Evolutionary conservation across 805 yeast species (phyloP).

Genomic region (Kodamaea restingae): DNA sequence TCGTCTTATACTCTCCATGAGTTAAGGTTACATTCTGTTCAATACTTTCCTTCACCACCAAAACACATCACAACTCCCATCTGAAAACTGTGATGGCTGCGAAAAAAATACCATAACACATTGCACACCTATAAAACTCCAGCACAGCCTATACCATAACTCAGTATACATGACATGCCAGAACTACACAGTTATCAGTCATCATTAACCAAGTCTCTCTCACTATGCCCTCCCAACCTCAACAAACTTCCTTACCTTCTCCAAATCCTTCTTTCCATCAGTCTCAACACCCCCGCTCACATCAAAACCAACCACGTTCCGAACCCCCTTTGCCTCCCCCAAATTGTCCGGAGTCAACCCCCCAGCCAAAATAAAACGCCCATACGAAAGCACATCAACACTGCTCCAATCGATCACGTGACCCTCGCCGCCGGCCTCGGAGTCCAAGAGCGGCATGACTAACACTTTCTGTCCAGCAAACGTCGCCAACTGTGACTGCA

Average conservation of each 20-base stretch:
- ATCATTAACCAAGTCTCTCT: no score
- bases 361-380: conserved; percentile 73
- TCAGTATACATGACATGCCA: no score
- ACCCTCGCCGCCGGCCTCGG: conserved; percentile 93
- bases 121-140: no score
- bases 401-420: conserved; percentile 66
- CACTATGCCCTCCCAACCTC: not conserved
- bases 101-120: no score
- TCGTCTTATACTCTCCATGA: no score
- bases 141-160: no score
- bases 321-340: conserved; percentile 40
- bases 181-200: no score
- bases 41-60: no score
- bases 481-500: conserved; percentile 37
- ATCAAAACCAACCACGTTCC: conserved; percentile 83
- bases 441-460: conserved; percentile 64
- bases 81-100: no score
- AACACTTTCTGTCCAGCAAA: not conserved
- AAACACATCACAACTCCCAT: no score
- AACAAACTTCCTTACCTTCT: conserved; percentile 60
- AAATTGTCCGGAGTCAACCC: conserved; percentile 82
- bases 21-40: no score
- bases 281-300: conserved; percentile 95
- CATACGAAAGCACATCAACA: conserved; percentile 29
- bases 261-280: conserved; percentile 64